These are phyloP conservation scores for Coelastrella sp. DNA, from an alignment of 139 green algal species.

Conservation along the genomic window DNA sequence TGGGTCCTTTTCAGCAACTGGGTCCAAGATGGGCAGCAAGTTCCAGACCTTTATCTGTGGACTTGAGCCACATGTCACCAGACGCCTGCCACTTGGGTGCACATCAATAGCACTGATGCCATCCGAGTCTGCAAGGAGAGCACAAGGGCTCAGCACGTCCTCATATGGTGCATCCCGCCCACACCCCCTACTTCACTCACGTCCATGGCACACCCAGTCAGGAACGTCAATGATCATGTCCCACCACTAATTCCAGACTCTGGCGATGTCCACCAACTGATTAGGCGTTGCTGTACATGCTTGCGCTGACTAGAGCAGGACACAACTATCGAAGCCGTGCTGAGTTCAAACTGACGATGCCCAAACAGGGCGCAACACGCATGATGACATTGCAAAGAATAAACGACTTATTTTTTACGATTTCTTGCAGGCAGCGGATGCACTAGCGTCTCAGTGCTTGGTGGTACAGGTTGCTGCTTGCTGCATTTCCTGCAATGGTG, in stretches of 20 bases:
- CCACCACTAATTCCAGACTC: too few species aligned
- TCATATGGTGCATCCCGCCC: neutral
- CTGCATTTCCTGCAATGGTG: too few species aligned
- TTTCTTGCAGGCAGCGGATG: too few species aligned
- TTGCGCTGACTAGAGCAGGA: too few species aligned
- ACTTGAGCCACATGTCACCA: slow-evolving; percentile 83
- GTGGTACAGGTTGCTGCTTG: too few species aligned
- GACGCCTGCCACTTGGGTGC: slow-evolving; percentile 64
- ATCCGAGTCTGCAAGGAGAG: slow-evolving; percentile 9
- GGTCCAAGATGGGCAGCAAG: slow-evolving; percentile 69
- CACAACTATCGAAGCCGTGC: neutral
- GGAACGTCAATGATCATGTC: slow-evolving; percentile 68
- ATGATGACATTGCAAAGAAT: neutral
- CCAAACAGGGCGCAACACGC: neutral
- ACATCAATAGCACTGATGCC: slow-evolving; percentile 82
- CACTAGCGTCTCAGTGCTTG: too few species aligned
- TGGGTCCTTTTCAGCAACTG: slow-evolving; percentile 62
- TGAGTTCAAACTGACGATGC: neutral
- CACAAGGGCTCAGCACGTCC: neutral
- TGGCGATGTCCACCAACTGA: too few species aligned
- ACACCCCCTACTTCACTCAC: slow-evolving; percentile 43
- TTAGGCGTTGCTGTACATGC: too few species aligned
- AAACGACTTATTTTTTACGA: too few species aligned
- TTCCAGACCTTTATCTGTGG: slow-evolving; percentile 82
- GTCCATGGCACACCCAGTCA: slow-evolving; percentile 65